Percentiles rank a stretch among this genome's conserved stretches.
Evolutionary conservation across 208 protist species (phyloP).

Genomic region (Crithidia fasciculata): DNA sequence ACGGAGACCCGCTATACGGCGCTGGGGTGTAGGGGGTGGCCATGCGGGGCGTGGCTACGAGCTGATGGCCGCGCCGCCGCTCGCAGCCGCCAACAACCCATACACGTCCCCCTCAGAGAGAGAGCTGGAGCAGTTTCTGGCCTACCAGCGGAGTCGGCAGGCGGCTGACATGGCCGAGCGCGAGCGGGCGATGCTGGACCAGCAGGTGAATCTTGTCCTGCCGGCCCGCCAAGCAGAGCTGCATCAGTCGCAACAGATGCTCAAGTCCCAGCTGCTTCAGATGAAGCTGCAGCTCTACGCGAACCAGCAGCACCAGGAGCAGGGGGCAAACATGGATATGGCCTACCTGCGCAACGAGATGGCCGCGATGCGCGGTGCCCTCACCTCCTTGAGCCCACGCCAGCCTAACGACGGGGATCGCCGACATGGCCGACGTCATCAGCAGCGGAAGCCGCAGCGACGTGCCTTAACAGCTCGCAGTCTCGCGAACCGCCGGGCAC

Average conservation of each 20-base stretch:
- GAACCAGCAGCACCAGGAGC: constrained; percentile 32
- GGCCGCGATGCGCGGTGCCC: constrained; percentile 30
- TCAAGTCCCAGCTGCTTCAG: constrained; percentile 43
- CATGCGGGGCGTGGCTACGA: constrained; percentile 5
- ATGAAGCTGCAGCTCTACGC: constrained; percentile 51
- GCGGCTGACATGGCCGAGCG: constrained; percentile 31
- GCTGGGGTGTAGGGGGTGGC: neutral
- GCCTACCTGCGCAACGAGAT: constrained; percentile 51
- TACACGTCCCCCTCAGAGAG: constrained; percentile 24
- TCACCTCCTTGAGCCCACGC: constrained; percentile 23
- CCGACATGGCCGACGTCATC: neutral
- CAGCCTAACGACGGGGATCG: neutral
- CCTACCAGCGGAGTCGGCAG: constrained; percentile 40
- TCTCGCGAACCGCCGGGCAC: constrained; percentile 12
- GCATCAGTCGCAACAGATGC: constrained; percentile 47
- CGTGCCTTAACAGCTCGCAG: constrained; percentile 4
- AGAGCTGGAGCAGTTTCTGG: constrained; percentile 39
- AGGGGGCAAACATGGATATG: constrained; percentile 37
- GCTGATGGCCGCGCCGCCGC: constrained; percentile 10
- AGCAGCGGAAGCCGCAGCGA: neutral
- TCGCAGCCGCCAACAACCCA: neutral
- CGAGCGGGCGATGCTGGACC: constrained; percentile 45
- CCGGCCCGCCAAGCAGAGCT: constrained; percentile 47
- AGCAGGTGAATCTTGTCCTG: constrained; percentile 50
- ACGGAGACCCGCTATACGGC: neutral